Conservation (phyloP, 179 eudicot genomes). For the Pouteria campechiana region DNA sequence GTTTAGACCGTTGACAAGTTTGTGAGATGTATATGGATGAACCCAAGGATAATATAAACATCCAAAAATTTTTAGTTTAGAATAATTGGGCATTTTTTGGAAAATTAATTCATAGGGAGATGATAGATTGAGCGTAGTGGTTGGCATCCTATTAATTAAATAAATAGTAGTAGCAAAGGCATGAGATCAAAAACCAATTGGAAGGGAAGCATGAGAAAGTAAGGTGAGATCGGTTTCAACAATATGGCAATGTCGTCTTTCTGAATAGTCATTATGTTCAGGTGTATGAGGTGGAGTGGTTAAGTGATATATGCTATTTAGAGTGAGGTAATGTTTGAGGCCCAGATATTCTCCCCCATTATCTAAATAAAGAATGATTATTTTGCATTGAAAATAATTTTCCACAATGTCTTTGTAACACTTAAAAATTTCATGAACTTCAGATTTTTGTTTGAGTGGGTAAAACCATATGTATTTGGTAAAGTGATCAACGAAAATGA, state of each 20-base stretch:
- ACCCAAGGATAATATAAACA: not conserved
- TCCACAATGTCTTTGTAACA: not conserved
- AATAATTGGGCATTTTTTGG: not conserved
- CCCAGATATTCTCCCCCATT: conserved; percentile 2
- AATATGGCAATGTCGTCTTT: not conserved
- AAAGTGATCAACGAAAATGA: conserved; percentile 1
- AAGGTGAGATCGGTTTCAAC: too few relatives aligned
- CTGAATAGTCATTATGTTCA: too few relatives aligned
- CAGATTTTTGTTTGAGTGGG: conserved; percentile 2
- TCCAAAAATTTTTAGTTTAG: not conserved
- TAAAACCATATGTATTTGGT: not conserved
- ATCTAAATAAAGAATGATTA: not conserved
- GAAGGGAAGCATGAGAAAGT: too few relatives aligned
- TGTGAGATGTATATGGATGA: too few relatives aligned
- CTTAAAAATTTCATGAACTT: not conserved
- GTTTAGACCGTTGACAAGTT: not conserved
- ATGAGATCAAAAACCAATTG: not conserved
- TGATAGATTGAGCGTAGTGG: too few relatives aligned
- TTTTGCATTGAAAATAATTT: not conserved
- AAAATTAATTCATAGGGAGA: not conserved
- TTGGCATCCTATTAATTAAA: too few relatives aligned
- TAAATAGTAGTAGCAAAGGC: not conserved
- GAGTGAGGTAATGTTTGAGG: not conserved
- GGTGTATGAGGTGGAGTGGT: too few relatives aligned
- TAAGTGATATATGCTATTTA: not conserved